These are phyloP conservation scores for Mixia osmundae DNA, from an alignment of 1,284 basidiomycete species.

Conservation along the genomic window DNA sequence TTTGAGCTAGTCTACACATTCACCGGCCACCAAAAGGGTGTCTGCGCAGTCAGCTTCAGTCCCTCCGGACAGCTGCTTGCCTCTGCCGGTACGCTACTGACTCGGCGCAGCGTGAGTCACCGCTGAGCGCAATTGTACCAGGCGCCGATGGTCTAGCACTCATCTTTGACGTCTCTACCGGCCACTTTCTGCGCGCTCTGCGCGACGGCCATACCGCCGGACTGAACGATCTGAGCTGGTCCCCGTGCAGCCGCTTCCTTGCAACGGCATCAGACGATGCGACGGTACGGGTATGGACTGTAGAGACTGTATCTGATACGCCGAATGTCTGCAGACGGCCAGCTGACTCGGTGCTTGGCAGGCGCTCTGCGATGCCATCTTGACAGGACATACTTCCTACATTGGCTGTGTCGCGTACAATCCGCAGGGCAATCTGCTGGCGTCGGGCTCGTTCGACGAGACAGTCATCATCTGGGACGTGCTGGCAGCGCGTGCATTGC, in stretches of 20 bases:
- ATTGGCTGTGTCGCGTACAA: conserved; percentile 8
- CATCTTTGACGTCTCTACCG: not conserved
- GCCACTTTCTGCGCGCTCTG: not conserved
- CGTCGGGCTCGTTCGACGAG: conserved; percentile 93
- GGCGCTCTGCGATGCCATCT: not conserved
- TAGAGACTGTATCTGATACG: not conserved
- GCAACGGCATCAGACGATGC: not conserved
- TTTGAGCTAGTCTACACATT: conserved; percentile 22
- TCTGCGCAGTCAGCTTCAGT: conserved; percentile 27
- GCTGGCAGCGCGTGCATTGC: conserved; percentile 41
- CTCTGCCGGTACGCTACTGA: conserved; percentile 23
- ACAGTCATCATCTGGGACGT: conserved; percentile 97
- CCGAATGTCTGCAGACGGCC: not conserved
- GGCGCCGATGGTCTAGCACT: not conserved
- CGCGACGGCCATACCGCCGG: not conserved
- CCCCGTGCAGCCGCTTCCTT: not conserved
- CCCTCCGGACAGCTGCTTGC: conserved; percentile 25
- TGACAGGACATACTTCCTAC: conserved; percentile 8
- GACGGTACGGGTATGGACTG: conserved; percentile 1
- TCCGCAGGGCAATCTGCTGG: conserved; percentile 18
- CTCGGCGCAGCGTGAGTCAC: no score
- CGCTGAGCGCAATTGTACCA: no score
- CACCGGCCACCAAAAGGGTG: conserved; percentile 23
- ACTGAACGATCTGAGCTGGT: not conserved
- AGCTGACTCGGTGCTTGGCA: not conserved